Percentiles rank a stretch among this genome's conserved stretches.
Conservation (phyloP, 805 yeast species). For the Helenozyma rhizophorensis region DNA sequence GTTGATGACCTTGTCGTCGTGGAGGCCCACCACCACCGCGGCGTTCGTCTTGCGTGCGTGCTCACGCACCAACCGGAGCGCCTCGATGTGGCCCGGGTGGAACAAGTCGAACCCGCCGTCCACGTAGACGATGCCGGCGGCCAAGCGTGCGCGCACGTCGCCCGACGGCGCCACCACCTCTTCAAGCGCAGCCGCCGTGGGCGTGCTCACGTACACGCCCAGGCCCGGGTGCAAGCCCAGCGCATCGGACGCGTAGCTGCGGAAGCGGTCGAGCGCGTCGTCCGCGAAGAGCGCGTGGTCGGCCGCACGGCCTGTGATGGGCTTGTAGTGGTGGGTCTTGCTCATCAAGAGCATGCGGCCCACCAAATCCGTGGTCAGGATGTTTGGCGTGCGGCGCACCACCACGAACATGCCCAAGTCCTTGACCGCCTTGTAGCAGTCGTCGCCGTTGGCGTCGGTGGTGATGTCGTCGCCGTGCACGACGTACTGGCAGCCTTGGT, state of each 20-base stretch:
- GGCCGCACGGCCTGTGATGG: slow-evolving; percentile 18
- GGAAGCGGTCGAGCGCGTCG: slow-evolving; percentile 39
- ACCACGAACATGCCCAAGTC: slow-evolving; percentile 80
- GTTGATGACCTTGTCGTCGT: slow-evolving; percentile 55
- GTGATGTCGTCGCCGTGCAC: slow-evolving; percentile 98
- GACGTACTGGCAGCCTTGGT: slow-evolving; percentile 76
- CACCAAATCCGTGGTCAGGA: slow-evolving; percentile 91
- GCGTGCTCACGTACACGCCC: slow-evolving; percentile 47
- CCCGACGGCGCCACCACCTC: slow-evolving; percentile 32
- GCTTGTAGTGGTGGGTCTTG: slow-evolving; percentile 51
- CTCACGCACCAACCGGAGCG: slow-evolving; percentile 47
- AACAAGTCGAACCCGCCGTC: slow-evolving; percentile 90
- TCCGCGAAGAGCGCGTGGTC: slow-evolving; percentile 24
- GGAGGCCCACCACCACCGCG: slow-evolving; percentile 63
- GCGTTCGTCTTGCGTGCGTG: slow-evolving; percentile 35
- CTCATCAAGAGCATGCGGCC: slow-evolving; percentile 73
- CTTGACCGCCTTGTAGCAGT: slow-evolving; percentile 82
- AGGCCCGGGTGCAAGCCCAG: slow-evolving; percentile 59
- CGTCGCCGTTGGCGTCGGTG: slow-evolving; percentile 92
- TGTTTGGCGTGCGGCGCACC: slow-evolving; percentile 92
- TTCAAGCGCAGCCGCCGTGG: slow-evolving; percentile 21
- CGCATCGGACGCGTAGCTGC: slow-evolving; percentile 55
- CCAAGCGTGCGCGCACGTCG: slow-evolving; percentile 12
- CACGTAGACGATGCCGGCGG: slow-evolving; percentile 44
- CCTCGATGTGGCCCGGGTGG: slow-evolving; percentile 88